Base-by-base conservation (phyloP, 306 rosid species). In the Mucuna pruriens region DNA sequence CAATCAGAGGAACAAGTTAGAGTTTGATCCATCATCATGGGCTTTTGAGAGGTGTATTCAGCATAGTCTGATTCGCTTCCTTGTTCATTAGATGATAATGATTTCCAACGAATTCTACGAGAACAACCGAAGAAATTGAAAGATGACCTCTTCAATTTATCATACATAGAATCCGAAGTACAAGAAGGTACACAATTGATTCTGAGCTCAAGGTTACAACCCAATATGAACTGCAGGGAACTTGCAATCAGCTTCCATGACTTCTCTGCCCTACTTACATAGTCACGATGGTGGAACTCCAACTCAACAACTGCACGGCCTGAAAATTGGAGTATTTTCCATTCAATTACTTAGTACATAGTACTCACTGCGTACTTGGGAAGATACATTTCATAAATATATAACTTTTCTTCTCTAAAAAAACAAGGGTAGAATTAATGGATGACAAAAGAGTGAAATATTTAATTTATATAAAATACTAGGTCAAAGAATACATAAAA, bases 231-330 rank as follows among this genome's bases (percentile, higher is more conserved):
- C 80, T 90, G 97, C 46, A 94, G 91, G 51, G 80, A 88, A 77
- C 83, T 89, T 68, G 96, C 95, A 29, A 94, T 94, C 87, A 77
- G 67, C 86, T 90, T 92, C 98, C 95, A 90, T n/a, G 94, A 92
- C 84, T 87, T 90, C 85, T 92, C 96, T 5, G 97, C 98, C 85
- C 77, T 89, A 11, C 86, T 71, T 62, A 85, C 88, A 29, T 83
- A 61, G 42, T 77, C 85, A 13, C 84, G 94, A 62, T 70, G 97
- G 77, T 54, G 82, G 85, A 94, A 94, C 71, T 92, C 92, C 86
- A 94, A 78, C 81, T 90, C 97, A 4, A 90, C 97, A 48, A 89
- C 86, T 7, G 97, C 94, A 7, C 80, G 84, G 74, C 95, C 98
- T 94, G 90, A 60, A 87, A 87, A 70, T 68, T 34, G 61, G 63